phyloP scores from a whole-genome alignment of 768 basidiomycete species.

The Termitomyces bulborhizus region DNA sequence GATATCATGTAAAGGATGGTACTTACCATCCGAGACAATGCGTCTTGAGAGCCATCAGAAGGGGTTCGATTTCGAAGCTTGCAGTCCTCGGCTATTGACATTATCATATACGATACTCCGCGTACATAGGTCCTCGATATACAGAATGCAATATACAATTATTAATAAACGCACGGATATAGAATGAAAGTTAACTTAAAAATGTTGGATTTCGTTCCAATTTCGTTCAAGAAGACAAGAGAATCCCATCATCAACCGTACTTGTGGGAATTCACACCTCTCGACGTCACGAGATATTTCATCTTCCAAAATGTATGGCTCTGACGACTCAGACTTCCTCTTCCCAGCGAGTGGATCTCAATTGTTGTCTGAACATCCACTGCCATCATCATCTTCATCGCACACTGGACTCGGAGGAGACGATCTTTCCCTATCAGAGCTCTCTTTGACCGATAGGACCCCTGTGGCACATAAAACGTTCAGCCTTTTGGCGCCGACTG shows the following conservation, averaged over 20 bases:
- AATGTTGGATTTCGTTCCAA: too few relatives aligned
- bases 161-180: not conserved
- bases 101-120: not conserved
- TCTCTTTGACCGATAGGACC: slow-evolving; percentile 25
- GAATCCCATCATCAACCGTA: too few relatives aligned
- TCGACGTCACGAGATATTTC: not conserved
- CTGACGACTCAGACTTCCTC: slow-evolving; percentile 11
- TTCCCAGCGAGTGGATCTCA: slow-evolving; percentile 17
- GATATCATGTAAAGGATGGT: not conserved
- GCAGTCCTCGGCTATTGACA: not conserved
- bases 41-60: not conserved
- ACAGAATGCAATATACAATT: not conserved
- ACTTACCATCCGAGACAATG: not conserved
- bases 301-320: slow-evolving; percentile 9
- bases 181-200: too few relatives aligned
- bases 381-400: slow-evolving; percentile 20
- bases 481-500: slow-evolving; percentile 11
- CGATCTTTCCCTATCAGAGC: slow-evolving; percentile 32
- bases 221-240: too few relatives aligned
- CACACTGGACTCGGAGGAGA: slow-evolving; percentile 22
- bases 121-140: not conserved
- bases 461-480: slow-evolving; percentile 10
- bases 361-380: slow-evolving; percentile 26
- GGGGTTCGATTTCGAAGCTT: not conserved
- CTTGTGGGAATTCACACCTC: too few relatives aligned